phyloP scores from a whole-genome alignment of 768 basidiomycete genomes.

The Serendipita vermifera region DNA sequence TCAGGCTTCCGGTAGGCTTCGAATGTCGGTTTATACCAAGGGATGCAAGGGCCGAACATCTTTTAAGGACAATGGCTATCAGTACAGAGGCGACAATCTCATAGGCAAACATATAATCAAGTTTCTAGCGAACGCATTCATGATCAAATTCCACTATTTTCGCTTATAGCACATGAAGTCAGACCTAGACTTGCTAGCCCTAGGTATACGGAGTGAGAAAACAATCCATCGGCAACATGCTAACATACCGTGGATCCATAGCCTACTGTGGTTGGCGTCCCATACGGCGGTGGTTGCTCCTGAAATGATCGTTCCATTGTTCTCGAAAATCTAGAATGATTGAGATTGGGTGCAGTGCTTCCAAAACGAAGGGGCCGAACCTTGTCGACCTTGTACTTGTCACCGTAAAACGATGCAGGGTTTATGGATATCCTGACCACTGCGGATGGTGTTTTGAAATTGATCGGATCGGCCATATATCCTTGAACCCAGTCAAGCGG shows the following conservation, averaged over 20 bases:
- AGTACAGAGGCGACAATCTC: no score
- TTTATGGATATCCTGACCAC: slow-evolving; percentile 44
- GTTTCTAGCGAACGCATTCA: no score
- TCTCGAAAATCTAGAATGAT: slow-evolving; percentile 45
- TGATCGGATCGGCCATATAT: slow-evolving; percentile 33
- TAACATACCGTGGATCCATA: slow-evolving; percentile 48
- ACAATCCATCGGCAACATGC: no score
- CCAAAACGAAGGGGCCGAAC: slow-evolving; percentile 23
- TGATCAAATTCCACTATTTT: no score
- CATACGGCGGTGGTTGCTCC: slow-evolving; percentile 45
- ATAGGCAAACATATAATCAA: no score
- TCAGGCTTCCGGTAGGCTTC: background rate
- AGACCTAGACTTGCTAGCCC: no score
- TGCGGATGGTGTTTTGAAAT: slow-evolving; percentile 31
- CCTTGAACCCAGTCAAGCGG: slow-evolving; percentile 23
- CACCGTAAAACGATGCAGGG: slow-evolving; percentile 43
- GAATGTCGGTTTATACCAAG: background rate
- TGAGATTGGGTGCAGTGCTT: background rate
- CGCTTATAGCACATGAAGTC: no score
- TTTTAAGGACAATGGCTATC: background rate
- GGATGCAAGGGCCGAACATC: background rate
- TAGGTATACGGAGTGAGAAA: no score
- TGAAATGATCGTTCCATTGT: slow-evolving; percentile 45
- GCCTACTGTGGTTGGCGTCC: slow-evolving; percentile 34
- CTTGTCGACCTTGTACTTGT: slow-evolving; percentile 48